Conservation (phyloP, 768 basidiomycete species). For the Roridomyces roridus region DNA sequence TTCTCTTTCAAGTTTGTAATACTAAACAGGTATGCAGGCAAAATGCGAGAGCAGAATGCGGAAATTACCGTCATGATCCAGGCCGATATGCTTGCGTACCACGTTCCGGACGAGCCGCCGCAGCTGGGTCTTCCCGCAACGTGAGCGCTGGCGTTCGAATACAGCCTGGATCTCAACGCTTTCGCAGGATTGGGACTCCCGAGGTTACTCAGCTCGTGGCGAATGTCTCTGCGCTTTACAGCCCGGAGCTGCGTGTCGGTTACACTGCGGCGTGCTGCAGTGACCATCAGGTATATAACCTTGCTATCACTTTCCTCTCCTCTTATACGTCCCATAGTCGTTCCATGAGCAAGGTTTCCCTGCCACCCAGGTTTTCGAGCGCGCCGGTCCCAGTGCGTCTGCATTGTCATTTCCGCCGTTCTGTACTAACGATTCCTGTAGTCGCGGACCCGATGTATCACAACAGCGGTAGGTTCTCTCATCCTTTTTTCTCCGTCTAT, state of each 20-base stretch:
- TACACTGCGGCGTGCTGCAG: constrained; percentile 84
- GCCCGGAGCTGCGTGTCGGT: constrained; percentile 78
- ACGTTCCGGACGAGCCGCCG: constrained; percentile 73
- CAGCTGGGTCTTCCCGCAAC: constrained; percentile 82
- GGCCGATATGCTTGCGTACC: constrained; percentile 93
- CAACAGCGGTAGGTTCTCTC: constrained; percentile 63
- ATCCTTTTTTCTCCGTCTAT: neutral
- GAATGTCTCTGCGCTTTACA: constrained; percentile 80
- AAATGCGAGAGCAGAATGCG: constrained; percentile 60
- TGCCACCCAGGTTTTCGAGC: constrained; percentile 87
- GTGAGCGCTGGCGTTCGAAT: constrained; percentile 46
- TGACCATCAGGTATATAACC: constrained; percentile 74
- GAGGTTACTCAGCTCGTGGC: constrained; percentile 78
- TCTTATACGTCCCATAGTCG: constrained; percentile 49
- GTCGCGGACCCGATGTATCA: constrained; percentile 93
- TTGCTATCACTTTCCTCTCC: neutral
- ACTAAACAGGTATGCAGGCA: constrained; percentile 43
- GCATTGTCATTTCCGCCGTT: neutral
- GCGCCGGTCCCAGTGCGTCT: constrained; percentile 71
- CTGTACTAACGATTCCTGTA: constrained; percentile 29
- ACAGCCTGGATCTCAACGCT: neutral
- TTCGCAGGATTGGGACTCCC: constrained; percentile 73
- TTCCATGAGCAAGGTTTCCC: constrained; percentile 87
- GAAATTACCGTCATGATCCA: constrained; percentile 87
- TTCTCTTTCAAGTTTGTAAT: neutral